phyloP scores from a whole-genome alignment of 179 eudicot genomes.

The Carnegiea gigantea region DNA sequence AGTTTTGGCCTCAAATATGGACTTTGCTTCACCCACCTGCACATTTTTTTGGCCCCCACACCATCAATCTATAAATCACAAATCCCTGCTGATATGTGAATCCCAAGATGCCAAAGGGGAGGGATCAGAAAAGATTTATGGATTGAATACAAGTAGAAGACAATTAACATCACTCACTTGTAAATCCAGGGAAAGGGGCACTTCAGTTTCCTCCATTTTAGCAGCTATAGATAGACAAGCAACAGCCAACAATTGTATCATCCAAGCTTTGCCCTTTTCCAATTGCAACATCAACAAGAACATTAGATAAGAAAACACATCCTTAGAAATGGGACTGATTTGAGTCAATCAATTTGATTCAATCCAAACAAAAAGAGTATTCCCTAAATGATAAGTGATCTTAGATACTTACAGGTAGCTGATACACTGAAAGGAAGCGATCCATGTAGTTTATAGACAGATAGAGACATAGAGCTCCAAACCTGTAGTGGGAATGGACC shows the following conservation, averaged over 20 bases:
- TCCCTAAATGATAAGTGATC: background rate
- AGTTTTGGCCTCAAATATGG: conserved; percentile 68
- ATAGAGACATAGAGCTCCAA: conserved; percentile 38
- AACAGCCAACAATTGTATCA: conserved; percentile 74
- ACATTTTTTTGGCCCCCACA: background rate
- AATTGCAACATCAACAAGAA: conserved; percentile 22
- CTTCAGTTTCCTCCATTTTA: conserved; percentile 70
- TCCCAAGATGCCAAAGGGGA: background rate
- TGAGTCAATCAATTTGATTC: background rate
- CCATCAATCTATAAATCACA: background rate
- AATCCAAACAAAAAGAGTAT: background rate
- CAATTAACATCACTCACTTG: conserved; percentile 46
- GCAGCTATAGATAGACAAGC: conserved; percentile 78
- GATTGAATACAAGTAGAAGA: background rate
- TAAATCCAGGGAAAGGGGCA: conserved; percentile 60
- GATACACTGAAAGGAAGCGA: conserved; percentile 43
- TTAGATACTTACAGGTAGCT: conserved; percentile 41
- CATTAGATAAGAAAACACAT: background rate
- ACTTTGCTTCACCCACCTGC: conserved; percentile 56
- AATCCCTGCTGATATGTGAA: background rate
- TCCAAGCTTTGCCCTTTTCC: conserved; percentile 59
- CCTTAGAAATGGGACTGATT: background rate
- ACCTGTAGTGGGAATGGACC: conserved; percentile 42
- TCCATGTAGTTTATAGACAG: conserved; percentile 45
- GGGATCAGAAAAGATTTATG: background rate